Evolutionary conservation across 2,329 filamentous ascomycete species (phyloP), one percentile per base, ranked within the genome.

Genomic region (Fusarium sp.): DNA sequence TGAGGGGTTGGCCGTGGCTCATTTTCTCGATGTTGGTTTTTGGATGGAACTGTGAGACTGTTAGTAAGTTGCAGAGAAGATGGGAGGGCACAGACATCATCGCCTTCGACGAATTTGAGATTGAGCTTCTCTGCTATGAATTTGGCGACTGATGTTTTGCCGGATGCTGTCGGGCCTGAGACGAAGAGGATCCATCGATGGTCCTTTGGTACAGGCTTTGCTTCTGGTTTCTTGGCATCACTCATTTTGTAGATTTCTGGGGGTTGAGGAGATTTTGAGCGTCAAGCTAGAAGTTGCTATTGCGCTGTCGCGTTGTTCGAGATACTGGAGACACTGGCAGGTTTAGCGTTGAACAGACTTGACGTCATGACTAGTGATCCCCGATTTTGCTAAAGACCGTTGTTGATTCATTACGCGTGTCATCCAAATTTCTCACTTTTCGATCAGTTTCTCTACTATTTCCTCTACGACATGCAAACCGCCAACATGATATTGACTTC

Each of bases 151-250:
- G 65, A 73, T 5, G 69, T 66, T 1, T 73, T 73, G 10, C 70
- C 70, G 5, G 69, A 73, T 26, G 70, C 70, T 6, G 70, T 73
- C 2, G 70, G 70, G 2, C 69, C 70, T 8, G 70, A 73, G 10
- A 73, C 65, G 13, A 73, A 73, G 1, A 73, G 70, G 4, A 73
- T 73, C 70, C 70, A 73, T 58, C 70, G 70, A 28, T 73, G 70
- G 20, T 54, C 65, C 8, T 56, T 39, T 3, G 65, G 60, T 0
- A 63, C 69, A 5, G 56, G 65, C 22, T 59, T 73, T 0, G 4
- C 13, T 20, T 38, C 20, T 1, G 66, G 47, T 11, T 59, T 41
- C 5, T 45, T 70, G 0, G 55, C 6, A 5, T 50, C 14, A 5
- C 41, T 14, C 67, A 70, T 69, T 4, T 22, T 44, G 10, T 20